Evolutionary conservation across 2,329 filamentous ascomycete genomes (phyloP).

Genomic region (Hypoxylon sp.): DNA sequence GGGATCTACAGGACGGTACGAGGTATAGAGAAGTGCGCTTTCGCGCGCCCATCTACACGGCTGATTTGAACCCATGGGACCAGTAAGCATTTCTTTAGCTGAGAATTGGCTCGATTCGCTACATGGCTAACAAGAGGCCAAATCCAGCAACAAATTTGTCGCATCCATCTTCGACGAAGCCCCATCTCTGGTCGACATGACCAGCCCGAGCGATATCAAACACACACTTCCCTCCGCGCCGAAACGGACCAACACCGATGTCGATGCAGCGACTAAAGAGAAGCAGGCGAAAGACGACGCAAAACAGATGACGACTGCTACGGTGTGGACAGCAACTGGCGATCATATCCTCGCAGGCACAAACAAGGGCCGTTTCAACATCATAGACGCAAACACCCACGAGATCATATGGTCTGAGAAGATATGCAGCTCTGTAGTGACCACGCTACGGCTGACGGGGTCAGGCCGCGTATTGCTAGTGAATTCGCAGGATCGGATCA

Average conservation of each 20-base stretch:
- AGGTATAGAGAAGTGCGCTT: constrained; percentile 87
- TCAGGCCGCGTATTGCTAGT: constrained; percentile 89
- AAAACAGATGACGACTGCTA: constrained; percentile 93
- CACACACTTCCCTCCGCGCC: constrained; percentile 82
- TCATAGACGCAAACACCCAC: constrained; percentile 83
- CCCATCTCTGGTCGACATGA: constrained; percentile 85
- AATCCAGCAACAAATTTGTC: constrained; percentile 78
- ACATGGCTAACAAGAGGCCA: constrained; percentile 32
- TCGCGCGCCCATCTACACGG: constrained; percentile 92
- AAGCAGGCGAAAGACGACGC: constrained; percentile 92
- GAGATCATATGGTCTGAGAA: constrained; percentile 90
- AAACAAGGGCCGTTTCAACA: constrained; percentile 94
- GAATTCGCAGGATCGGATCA: constrained; percentile 94
- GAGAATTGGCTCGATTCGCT: not conserved
- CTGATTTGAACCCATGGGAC: constrained; percentile 90
- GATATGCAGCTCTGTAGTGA: constrained; percentile 86
- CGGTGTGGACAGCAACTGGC: constrained; percentile 84
- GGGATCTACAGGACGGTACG: constrained; percentile 79
- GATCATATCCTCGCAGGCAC: constrained; percentile 92
- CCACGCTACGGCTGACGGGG: constrained; percentile 81
- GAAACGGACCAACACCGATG: constrained; percentile 73
- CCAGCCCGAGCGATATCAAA: constrained; percentile 73
- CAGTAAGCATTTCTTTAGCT: constrained; percentile 63
- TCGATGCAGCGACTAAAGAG: constrained; percentile 74
- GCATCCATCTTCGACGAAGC: constrained; percentile 94